Evolutionary conservation across 345 rosid genomes (phyloP).

Genomic region (Theobroma cacao): DNA sequence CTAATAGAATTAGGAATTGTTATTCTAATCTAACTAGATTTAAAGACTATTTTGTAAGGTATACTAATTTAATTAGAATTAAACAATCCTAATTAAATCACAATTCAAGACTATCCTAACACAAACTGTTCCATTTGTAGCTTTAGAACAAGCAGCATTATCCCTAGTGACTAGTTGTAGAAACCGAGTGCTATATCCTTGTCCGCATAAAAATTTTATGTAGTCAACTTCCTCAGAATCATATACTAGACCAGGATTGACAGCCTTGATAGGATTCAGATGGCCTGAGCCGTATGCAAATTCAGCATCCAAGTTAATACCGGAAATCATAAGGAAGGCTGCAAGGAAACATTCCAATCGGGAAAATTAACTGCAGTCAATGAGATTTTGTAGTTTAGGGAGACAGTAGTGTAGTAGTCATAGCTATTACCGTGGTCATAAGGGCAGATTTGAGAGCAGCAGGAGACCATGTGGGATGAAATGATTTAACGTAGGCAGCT

Average conservation of each 20-base stretch:
- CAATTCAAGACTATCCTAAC: no score
- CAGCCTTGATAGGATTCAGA: conserved; percentile 26
- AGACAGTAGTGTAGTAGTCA: not conserved
- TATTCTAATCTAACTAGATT: no score
- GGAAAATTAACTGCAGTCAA: not conserved
- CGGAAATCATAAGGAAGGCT: conserved; percentile 23
- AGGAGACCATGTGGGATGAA: conserved; percentile 35
- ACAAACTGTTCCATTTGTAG: conserved; percentile 9
- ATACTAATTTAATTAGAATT: no score
- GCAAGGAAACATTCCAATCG: not conserved
- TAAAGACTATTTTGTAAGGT: no score
- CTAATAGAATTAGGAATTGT: no score
- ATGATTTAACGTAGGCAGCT: conserved; percentile 46
- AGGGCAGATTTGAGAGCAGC: conserved; percentile 34
- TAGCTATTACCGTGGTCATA: conserved; percentile 29
- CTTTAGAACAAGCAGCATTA: conserved; percentile 10
- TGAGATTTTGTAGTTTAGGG: not conserved
- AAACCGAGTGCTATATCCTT: conserved; percentile 20
- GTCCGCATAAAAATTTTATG: conserved; percentile 36
- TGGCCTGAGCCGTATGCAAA: conserved; percentile 43
- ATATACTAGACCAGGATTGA: conserved; percentile 40
- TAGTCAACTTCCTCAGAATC: conserved; percentile 32
- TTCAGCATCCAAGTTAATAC: conserved; percentile 22
- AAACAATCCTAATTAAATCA: no score
- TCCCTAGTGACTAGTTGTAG: conserved; percentile 24